phyloP scores from a whole-genome alignment of 305 asterid genomes.

The Fraxinus greggii region DNA sequence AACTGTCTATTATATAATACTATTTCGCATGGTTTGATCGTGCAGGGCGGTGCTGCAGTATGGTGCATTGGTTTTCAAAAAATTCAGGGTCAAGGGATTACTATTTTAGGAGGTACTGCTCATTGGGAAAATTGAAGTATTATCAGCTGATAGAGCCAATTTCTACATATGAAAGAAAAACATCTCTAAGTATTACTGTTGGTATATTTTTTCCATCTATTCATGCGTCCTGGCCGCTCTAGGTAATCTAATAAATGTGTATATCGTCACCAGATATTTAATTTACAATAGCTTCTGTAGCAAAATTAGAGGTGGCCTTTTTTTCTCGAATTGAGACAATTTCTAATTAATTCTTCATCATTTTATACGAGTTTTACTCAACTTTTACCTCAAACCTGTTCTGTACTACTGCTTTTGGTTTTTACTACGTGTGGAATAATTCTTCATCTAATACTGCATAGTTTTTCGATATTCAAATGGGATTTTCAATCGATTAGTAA shows the following conservation, averaged over 20 bases:
- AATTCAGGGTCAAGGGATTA: constrained; percentile 43
- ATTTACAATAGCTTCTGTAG: not conserved
- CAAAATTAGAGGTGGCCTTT: not conserved
- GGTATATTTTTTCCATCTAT: not conserved
- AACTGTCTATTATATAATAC: not conserved
- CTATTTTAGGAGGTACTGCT: constrained; percentile 53
- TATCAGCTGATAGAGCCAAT: not conserved
- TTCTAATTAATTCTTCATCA: not conserved
- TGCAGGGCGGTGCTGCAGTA: constrained; percentile 45
- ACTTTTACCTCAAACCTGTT: not conserved
- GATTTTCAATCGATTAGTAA: not conserved
- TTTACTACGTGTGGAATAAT: not conserved
- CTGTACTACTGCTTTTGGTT: not conserved
- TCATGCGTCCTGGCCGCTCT: not conserved
- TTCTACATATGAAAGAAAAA: not conserved
- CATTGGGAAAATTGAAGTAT: not conserved
- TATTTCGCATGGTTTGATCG: constrained; percentile 1
- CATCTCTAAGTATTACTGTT: not conserved
- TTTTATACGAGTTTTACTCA: not conserved
- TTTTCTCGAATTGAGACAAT: not conserved
- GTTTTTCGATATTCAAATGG: not conserved
- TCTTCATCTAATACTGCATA: not conserved
- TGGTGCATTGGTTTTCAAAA: constrained; percentile 63
- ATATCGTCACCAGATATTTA: not conserved
- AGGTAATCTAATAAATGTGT: not conserved